Evolutionary conservation across 164 flowering plant species (phyloP).

Genomic region (Sextonia rubra): DNA sequence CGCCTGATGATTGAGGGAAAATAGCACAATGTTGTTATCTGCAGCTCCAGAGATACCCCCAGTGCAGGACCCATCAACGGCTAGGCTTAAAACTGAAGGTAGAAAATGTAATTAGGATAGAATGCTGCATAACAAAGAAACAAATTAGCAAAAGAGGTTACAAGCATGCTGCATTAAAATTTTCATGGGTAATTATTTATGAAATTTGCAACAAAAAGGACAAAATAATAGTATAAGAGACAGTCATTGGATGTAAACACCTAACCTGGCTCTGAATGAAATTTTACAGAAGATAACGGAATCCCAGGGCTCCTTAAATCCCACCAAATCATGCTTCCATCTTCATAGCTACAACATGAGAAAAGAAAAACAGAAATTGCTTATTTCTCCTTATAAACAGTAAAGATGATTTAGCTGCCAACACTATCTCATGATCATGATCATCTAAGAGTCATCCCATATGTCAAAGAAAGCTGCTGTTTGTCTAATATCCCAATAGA

Average conservation of each 20-base stretch:
- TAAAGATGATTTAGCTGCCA: not conserved
- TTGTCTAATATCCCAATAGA: not conserved
- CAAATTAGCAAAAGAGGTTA: not conserved
- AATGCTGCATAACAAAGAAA: not conserved
- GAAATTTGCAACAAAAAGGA: not conserved
- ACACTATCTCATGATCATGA: not conserved
- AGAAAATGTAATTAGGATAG: not conserved
- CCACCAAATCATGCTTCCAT: constrained; percentile 90
- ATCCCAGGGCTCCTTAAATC: constrained; percentile 65
- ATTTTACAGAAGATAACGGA: constrained; percentile 65
- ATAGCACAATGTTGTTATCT: constrained; percentile 66
- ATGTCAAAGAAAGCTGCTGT: not conserved
- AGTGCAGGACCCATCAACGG: constrained; percentile 50
- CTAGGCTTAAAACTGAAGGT: constrained; percentile 61
- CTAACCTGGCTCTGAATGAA: constrained; percentile 85
- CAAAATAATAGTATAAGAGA: not conserved
- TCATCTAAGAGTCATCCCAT: no score
- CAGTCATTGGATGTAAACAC: not conserved
- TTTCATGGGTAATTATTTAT: not conserved
- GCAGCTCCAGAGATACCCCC: constrained; percentile 90
- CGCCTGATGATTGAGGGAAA: constrained; percentile 53
- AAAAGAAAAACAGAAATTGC: not conserved
- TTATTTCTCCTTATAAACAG: not conserved
- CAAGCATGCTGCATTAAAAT: not conserved
- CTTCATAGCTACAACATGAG: constrained; percentile 64